phyloP scores from a whole-genome alignment of 768 basidiomycete species.

The Suillus occidentalis region DNA sequence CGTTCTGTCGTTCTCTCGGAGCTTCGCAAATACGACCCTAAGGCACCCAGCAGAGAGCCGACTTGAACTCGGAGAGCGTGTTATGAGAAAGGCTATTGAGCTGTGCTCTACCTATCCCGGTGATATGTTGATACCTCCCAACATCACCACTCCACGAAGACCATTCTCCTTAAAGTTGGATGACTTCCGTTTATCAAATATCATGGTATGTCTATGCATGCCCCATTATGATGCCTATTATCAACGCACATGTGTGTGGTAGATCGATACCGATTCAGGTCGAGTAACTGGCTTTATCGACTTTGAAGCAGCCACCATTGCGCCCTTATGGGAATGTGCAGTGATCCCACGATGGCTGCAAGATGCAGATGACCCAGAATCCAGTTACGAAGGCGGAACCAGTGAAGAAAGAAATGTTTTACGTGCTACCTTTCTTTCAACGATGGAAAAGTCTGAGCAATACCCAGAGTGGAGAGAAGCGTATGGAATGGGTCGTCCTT shows the following conservation, averaged over 20 bases:
- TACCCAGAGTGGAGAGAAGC: constrained; percentile 4
- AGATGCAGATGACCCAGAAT: constrained; percentile 15
- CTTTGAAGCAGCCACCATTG: constrained; percentile 23
- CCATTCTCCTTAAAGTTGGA: constrained; percentile 3
- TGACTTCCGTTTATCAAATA: constrained; percentile 7
- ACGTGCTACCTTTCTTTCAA: not conserved
- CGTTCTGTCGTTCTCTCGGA: not conserved
- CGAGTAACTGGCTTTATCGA: constrained; percentile 15
- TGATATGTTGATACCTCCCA: not conserved
- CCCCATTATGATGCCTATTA: not conserved
- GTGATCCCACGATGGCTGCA: constrained; percentile 24
- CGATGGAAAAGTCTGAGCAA: not conserved
- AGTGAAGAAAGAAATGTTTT: not conserved
- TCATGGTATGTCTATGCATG: not conserved
- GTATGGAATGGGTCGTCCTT: not conserved
- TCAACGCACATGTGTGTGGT: not conserved
- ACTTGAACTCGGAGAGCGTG: constrained; percentile 9
- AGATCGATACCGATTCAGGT: constrained; percentile 5
- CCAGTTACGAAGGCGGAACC: not conserved
- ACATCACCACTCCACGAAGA: not conserved
- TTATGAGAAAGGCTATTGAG: constrained; percentile 2
- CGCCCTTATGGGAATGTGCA: constrained; percentile 27
- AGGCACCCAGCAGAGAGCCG: not conserved
- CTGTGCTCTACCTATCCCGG: constrained; percentile 6
- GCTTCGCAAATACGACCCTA: not conserved